Evolutionary conservation across 306 rosid species (phyloP).

Genomic region (Cicer pinnatifidum): DNA sequence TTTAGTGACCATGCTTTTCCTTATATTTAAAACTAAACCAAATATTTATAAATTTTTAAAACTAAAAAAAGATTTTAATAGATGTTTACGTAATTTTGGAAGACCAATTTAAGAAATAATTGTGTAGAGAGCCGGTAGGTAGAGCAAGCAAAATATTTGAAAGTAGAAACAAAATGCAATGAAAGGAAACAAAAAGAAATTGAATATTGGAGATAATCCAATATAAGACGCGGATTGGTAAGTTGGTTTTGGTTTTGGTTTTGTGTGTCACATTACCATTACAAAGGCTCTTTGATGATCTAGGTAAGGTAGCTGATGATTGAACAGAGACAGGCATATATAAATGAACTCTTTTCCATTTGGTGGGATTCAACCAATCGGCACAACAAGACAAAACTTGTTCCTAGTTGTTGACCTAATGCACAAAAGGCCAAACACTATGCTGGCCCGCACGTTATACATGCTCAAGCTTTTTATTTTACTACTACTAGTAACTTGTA

Average conservation of each 20-base stretch:
- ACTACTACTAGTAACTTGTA: conserved; percentile 1
- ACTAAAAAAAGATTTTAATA: no score
- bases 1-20: no score
- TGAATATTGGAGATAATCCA: conserved; percentile 31
- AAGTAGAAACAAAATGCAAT: no score
- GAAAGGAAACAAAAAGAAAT: no score
- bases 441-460: conserved; percentile 60
- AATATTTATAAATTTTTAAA: no score
- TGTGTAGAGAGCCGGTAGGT: no score
- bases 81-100: no score
- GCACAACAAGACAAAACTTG: conserved; percentile 64
- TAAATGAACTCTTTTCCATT: conserved; percentile 23
- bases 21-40: no score
- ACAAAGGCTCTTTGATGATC: background rate
- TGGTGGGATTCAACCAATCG: conserved; percentile 56
- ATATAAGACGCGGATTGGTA: conserved; percentile 28
- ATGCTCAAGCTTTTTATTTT: conserved; percentile 13
- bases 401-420: conserved; percentile 81
- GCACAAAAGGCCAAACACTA: conserved; percentile 60
- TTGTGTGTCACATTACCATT: conserved; percentile 20
- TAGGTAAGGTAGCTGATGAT: conserved; percentile 9
- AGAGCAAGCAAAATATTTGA: no score
- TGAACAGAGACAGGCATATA: conserved; percentile 22
- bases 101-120: no score
- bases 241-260: conserved; percentile 29